phyloP scores from a whole-genome alignment of 495 filamentous ascomycete genomes.

The Hypomontagnella submonticulosa region DNA sequence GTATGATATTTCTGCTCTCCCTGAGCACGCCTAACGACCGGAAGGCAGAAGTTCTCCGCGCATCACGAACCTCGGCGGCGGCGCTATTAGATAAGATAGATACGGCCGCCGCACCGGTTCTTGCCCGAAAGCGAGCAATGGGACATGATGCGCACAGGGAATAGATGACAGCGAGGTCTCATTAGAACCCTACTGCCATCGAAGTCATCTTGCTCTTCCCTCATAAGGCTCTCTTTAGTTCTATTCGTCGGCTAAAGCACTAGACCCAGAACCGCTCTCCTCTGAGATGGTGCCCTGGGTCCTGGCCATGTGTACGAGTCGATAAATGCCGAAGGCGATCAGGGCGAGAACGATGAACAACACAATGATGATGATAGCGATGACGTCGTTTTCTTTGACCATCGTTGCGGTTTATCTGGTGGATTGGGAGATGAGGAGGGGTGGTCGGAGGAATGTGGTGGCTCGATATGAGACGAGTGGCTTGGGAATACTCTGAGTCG shows the following conservation, averaged over 20 bases:
- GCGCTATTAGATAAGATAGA: neutral
- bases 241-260: conserved; percentile 15
- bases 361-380: conserved; percentile 84
- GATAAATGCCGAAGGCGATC: conserved; percentile 76
- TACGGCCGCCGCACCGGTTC: neutral
- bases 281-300: conserved; percentile 49
- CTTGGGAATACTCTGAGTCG: too few relatives aligned
- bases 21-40: too few relatives aligned
- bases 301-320: conserved; percentile 62
- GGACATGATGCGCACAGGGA: neutral
- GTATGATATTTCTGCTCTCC: too few relatives aligned
- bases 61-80: too few relatives aligned
- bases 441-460: too few relatives aligned
- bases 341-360: conserved; percentile 78
- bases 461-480: too few relatives aligned
- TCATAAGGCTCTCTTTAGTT: conserved; percentile 1
- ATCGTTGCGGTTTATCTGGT: conserved; percentile 48
- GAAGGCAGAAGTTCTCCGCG: too few relatives aligned
- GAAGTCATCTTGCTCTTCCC: neutral
- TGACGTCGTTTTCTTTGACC: conserved; percentile 79
- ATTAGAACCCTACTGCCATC: neutral
- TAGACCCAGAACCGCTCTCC: conserved; percentile 23
- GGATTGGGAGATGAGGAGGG: conserved; percentile 6
- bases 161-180: neutral
- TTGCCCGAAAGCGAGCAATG: too few relatives aligned